Conservation (phyloP, 73 alveolate species). For the Diophrys appendiculata region DNA sequence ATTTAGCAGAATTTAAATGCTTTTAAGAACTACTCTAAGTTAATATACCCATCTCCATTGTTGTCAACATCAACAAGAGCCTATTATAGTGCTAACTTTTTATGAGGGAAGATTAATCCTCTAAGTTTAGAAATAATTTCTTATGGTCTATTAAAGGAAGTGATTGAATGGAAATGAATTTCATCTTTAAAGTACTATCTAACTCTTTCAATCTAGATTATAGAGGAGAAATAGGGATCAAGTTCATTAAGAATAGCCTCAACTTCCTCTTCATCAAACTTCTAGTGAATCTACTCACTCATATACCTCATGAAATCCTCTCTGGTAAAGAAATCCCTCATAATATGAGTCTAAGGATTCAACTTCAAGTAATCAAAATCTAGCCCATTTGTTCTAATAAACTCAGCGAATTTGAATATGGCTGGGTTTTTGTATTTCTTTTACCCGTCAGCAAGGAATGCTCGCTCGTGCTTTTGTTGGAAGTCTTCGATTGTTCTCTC, state of each 20-base stretch:
- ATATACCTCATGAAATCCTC: constrained; percentile 32
- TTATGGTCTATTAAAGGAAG: constrained; percentile 43
- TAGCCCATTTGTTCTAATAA: constrained; percentile 25
- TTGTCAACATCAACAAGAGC: constrained; percentile 37
- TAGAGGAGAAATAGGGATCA: constrained; percentile 53
- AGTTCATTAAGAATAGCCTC: constrained; percentile 49
- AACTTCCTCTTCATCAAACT: constrained; percentile 44
- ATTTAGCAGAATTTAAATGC: constrained; percentile 27
- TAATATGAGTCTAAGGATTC: not conserved
- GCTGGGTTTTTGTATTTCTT: constrained; percentile 42
- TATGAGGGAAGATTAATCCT: constrained; percentile 35
- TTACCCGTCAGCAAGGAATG: constrained; percentile 31
- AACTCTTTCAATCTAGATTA: constrained; percentile 15
- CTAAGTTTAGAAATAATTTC: constrained; percentile 33
- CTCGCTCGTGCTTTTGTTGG: constrained; percentile 46
- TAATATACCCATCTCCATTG: constrained; percentile 47
- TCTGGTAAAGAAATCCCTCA: constrained; percentile 36
- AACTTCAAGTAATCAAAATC: constrained; percentile 20
- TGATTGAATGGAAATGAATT: constrained; percentile 33
- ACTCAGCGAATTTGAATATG: constrained; percentile 40
- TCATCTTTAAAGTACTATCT: constrained; percentile 33
- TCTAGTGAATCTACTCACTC: not conserved
- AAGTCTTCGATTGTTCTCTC: constrained; percentile 50
- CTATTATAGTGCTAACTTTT: constrained; percentile 29
- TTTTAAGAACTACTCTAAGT: constrained; percentile 35